Evolutionary conservation across 2,329 filamentous ascomycete species (phyloP).

Genomic region (Microsporum audouinii): DNA sequence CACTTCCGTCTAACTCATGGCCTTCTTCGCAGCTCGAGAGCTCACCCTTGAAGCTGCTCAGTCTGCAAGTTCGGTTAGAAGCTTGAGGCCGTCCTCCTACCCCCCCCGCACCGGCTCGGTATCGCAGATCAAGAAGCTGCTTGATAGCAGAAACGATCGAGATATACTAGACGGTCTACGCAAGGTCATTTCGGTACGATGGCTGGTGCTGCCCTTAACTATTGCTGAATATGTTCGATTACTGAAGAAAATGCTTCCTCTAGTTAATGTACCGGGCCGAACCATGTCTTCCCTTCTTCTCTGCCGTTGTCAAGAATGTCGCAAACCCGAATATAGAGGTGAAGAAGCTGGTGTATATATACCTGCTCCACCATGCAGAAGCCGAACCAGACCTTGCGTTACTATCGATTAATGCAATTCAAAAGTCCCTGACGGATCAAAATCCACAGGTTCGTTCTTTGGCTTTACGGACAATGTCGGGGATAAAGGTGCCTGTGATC

Average conservation of each 20-base stretch:
- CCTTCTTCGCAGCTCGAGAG: constrained; percentile 61
- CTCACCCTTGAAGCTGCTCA: constrained; percentile 94
- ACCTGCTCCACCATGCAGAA: constrained; percentile 92
- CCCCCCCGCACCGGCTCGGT: constrained; percentile 57
- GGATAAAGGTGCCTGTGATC: constrained; percentile 93
- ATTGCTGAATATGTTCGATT: neutral
- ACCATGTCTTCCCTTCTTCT: constrained; percentile 85
- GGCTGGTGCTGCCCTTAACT: neutral
- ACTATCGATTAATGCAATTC: constrained; percentile 95
- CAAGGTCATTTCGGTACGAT: constrained; percentile 66
- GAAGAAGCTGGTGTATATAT: constrained; percentile 98
- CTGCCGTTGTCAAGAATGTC: constrained; percentile 96
- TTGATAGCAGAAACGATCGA: constrained; percentile 86
- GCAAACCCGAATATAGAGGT: constrained; percentile 88
- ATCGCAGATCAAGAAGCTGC: constrained; percentile 82
- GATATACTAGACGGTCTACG: constrained; percentile 87
- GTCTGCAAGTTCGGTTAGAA: constrained; percentile 54
- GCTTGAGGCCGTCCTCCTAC: constrained; percentile 41
- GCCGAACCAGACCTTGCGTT: constrained; percentile 90
- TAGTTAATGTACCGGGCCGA: constrained; percentile 94
- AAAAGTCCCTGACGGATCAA: constrained; percentile 87
- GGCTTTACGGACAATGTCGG: constrained; percentile 91
- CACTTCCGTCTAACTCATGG: constrained; percentile 5
- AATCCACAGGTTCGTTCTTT: constrained; percentile 86
- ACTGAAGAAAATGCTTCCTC: neutral